Percentiles rank a stretch among this genome's conserved stretches.
phyloP scores from a whole-genome alignment of 1,284 basidiomycete genomes.

The Ganoderma meredithae region DNA sequence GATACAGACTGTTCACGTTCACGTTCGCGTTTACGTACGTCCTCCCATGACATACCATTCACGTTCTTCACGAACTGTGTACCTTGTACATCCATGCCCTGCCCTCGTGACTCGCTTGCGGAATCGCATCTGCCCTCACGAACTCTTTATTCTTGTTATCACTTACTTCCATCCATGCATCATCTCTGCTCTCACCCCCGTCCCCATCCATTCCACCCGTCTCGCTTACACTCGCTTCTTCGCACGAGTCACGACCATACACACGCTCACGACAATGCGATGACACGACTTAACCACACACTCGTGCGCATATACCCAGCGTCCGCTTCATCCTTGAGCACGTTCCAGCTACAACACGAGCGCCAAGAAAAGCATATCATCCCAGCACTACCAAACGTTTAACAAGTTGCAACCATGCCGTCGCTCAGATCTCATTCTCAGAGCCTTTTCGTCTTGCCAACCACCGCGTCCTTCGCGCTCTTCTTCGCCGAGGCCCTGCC shows the following conservation, averaged over 20 bases:
- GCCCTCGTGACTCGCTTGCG: neutral
- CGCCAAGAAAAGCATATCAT: neutral
- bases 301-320: neutral
- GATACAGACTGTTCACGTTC: conserved; percentile 14
- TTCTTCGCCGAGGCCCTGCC: conserved; percentile 46
- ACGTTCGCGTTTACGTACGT: neutral
- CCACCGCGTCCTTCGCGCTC: conserved; percentile 59
- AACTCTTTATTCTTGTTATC: neutral
- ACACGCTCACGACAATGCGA: conserved; percentile 1
- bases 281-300: neutral
- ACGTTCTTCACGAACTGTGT: conserved; percentile 16
- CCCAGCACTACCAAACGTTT: no score
- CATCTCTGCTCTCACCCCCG: neutral
- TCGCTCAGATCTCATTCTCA: conserved; percentile 20
- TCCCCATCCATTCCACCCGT: neutral
- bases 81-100: neutral
- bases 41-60: conserved; percentile 8
- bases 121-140: conserved; percentile 6
- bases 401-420: no score
- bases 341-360: neutral
- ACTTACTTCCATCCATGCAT: neutral
- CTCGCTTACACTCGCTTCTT: neutral
- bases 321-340: no score
- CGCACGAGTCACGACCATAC: neutral
- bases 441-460: conserved; percentile 48